Evolutionary conservation across 805 yeast species (phyloP), one percentile per base, ranked within the genome.

Genomic region (Saccharomycopsis schoenii): DNA sequence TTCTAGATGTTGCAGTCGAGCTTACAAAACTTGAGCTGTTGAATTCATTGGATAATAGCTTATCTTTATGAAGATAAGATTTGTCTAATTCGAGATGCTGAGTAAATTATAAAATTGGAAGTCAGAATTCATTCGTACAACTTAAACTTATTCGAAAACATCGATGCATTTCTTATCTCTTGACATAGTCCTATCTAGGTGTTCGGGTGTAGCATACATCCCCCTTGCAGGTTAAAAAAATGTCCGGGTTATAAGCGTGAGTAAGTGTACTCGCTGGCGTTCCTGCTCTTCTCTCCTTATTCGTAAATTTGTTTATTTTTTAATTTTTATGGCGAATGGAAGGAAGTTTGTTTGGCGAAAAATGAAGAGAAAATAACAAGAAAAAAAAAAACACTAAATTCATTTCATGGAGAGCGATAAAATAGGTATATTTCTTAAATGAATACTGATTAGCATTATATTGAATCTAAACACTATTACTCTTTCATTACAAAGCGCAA

Each of bases 251-350:
- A 19, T 8, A 3, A 9, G 14, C 21, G 34, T 15, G 52, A 47
- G 52, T 47, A 47, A 47, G 21, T 10, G 19, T 47, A 47, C 52
- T 47, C 52, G 52, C 52, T 47, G 52, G 52, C 52, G 52, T 47
- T 47, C 52, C 52, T n/a, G 52, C 52, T 47, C 9, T 19, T 47
- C 19, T 25, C 21, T 25, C n/a, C 34, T 29, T 19, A 19, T 17
- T 21, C 34, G 4, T 24, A 24, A 19, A 47, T 24, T 3, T 17
- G 6, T 47, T 12, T 43, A 11, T 43, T 41, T 41, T 17, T 43
- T 8, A 8, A 14, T 37, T 12, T 14, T 47, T 21, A 8, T 47
- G 25, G 52, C 25, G 24, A 42, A 42, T 42, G 50, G 50, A 24
- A 42, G 34, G 34, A 29, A 29, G 34, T 29, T 29, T 29, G 34